Percentiles rank a stretch among this genome's conserved stretches.
Conservation (phyloP, 116 monocot genomes). For the Phalaenopsis hybrid region DNA sequence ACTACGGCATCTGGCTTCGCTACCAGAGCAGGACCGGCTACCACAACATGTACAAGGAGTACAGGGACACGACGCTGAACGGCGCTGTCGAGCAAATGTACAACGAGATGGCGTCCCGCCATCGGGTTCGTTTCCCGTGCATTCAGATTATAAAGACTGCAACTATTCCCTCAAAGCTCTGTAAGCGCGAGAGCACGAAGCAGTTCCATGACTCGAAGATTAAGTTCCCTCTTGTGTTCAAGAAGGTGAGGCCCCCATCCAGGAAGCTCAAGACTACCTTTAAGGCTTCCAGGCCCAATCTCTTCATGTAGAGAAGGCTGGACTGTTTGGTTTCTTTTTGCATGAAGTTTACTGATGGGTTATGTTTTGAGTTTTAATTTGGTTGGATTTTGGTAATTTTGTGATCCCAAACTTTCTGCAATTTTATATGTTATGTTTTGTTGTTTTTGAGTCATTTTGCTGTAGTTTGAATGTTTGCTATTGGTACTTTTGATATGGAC, state of each 20-base stretch:
- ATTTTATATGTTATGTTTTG: background rate
- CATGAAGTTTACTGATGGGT: background rate
- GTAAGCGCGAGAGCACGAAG: conserved; percentile 70
- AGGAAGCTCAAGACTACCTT: conserved; percentile 72
- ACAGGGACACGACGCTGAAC: conserved; percentile 63
- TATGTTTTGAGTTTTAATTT: background rate
- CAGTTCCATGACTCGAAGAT: conserved; percentile 76
- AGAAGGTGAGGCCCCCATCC: conserved; percentile 62
- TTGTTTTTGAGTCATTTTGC: background rate
- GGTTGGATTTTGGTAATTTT: background rate
- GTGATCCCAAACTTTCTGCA: background rate
- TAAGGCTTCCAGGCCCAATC: conserved; percentile 65
- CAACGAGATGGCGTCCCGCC: conserved; percentile 76
- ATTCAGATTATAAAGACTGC: conserved; percentile 83
- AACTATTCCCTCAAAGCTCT: conserved; percentile 52
- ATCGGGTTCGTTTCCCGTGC: conserved; percentile 65
- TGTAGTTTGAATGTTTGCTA: background rate
- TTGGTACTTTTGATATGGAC: background rate
- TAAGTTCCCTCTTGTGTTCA: conserved; percentile 62
- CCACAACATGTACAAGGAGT: conserved; percentile 91
- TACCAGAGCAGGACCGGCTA: conserved; percentile 76
- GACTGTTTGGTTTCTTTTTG: background rate
- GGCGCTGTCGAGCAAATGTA: conserved; percentile 78
- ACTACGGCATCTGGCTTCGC: conserved; percentile 75
- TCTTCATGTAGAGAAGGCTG: conserved; percentile 43